Evolutionary conservation across 2,329 filamentous ascomycete species (phyloP).

Genomic region (Nothophaeocryptopus gaeumannii): DNA sequence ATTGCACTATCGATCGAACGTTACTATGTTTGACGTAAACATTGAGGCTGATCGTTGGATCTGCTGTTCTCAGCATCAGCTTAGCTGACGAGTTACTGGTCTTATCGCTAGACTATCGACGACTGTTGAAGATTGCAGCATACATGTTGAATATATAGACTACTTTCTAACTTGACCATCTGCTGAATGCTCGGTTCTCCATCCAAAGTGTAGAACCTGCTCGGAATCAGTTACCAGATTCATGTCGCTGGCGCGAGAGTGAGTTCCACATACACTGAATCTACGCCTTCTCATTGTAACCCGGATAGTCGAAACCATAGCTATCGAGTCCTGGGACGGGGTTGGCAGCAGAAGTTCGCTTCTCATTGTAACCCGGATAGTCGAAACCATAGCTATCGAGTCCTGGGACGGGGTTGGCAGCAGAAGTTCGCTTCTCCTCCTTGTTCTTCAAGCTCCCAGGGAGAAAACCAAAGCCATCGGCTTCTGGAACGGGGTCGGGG

Average conservation of each 20-base stretch:
- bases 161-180: background rate
- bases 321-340: background rate
- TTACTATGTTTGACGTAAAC: too few relatives aligned
- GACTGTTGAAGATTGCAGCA: background rate
- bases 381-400: background rate
- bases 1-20: too few relatives aligned
- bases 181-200: too few relatives aligned
- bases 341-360: background rate
- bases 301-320: background rate
- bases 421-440: background rate
- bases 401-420: background rate
- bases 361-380: background rate
- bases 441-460: too few relatives aligned
- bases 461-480: background rate
- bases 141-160: conserved; percentile 1
- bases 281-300: background rate
- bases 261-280: background rate
- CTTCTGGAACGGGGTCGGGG: background rate
- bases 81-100: too few relatives aligned
- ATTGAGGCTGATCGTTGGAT: too few relatives aligned
- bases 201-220: background rate
- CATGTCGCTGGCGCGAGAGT: background rate
- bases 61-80: too few relatives aligned
- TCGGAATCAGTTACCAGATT: background rate
- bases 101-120: too few relatives aligned